Conservation (phyloP, 2,329 filamentous ascomycete genomes). For the Metarhizium album region DNA sequence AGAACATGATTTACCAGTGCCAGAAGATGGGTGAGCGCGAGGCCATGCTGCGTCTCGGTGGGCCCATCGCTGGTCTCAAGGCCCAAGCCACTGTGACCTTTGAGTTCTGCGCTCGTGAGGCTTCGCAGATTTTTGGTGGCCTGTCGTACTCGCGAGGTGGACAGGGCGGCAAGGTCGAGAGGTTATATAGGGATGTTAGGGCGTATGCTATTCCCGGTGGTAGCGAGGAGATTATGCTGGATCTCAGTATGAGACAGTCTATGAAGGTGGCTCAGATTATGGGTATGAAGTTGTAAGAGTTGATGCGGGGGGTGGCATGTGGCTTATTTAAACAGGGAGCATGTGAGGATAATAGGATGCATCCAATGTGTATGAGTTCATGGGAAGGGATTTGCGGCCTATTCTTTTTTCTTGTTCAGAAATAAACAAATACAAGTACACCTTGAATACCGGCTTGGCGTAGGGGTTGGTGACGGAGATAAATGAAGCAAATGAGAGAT, state of each 20-base stretch:
- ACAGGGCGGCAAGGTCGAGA: constrained; percentile 90
- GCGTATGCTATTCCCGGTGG: constrained; percentile 96
- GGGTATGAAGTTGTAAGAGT: constrained; percentile 81
- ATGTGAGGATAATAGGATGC: constrained; percentile 41
- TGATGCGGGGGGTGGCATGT: not conserved
- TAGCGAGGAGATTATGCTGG: constrained; percentile 97
- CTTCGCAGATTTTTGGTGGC: constrained; percentile 94
- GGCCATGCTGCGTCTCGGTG: constrained; percentile 91
- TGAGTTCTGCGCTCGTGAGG: constrained; percentile 94
- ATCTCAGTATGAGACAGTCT: constrained; percentile 86
- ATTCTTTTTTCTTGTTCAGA: not conserved
- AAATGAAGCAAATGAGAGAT: not conserved
- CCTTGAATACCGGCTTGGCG: not conserved
- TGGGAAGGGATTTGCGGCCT: not conserved
- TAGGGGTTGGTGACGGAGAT: constrained; percentile 1
- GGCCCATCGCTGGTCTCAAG: constrained; percentile 87
- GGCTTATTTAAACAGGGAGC: too few species aligned
- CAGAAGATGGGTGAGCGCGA: constrained; percentile 87
- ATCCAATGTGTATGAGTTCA: constrained; percentile 1
- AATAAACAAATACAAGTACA: not conserved
- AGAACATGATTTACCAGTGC: constrained; percentile 90
- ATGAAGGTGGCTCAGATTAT: constrained; percentile 79
- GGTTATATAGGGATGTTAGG: constrained; percentile 87
- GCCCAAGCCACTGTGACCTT: constrained; percentile 90
- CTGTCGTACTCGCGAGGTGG: constrained; percentile 86